These are phyloP conservation scores for Zoysia japonica DNA, from an alignment of 176 grass and related monocot species.

Conservation along the genomic window DNA sequence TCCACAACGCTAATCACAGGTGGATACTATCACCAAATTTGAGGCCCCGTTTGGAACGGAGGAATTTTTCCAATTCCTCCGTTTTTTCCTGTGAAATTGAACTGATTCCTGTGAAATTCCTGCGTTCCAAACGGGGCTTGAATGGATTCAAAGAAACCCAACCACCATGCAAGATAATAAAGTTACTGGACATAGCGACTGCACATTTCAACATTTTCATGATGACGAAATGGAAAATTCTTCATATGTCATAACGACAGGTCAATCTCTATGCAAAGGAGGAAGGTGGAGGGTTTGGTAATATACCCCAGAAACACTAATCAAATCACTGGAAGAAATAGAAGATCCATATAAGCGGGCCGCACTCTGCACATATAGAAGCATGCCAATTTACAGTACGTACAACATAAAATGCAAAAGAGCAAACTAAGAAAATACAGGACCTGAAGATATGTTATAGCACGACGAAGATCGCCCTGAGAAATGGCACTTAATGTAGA, in stretches of 20 bases:
- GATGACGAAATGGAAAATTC: constrained; percentile 20
- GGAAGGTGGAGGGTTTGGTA: constrained; percentile 23
- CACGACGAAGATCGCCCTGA: constrained; percentile 97
- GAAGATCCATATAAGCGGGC: constrained; percentile 91
- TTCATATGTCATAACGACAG: constrained; percentile 2
- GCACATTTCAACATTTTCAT: background rate
- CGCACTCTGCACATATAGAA: constrained; percentile 71
- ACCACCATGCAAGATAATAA: constrained; percentile 16
- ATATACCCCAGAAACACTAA: constrained; percentile 95
- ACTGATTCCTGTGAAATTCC: too few relatives aligned
- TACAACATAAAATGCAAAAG: background rate
- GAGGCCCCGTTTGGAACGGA: too few relatives aligned
- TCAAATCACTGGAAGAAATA: constrained; percentile 81
- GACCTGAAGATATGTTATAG: constrained; percentile 99
- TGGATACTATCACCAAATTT: background rate
- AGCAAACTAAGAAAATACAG: constrained; percentile 13
- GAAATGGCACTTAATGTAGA: constrained; percentile 84
- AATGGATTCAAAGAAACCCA: background rate
- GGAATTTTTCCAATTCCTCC: too few relatives aligned
- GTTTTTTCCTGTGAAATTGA: too few relatives aligned
- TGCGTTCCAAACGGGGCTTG: background rate
- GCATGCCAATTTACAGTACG: constrained; percentile 20
- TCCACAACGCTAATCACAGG: constrained; percentile 13
- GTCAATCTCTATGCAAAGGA: constrained; percentile 18
- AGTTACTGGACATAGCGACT: constrained; percentile 9